Evolutionary conservation across 169 alveolate species (phyloP).

Genomic region (Cryptosporidium andersoni): DNA sequence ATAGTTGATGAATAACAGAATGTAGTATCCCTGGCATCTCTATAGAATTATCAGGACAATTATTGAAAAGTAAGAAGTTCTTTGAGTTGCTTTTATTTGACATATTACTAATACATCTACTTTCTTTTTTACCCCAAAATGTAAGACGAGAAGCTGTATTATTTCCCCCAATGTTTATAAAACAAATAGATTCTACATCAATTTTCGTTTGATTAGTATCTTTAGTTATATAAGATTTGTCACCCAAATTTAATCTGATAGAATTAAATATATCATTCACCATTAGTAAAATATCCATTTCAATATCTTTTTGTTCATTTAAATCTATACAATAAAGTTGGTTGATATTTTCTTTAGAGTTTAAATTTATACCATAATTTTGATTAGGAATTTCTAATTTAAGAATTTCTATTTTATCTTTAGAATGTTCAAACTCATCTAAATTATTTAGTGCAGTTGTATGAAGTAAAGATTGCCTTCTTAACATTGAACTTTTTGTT

Average conservation of each 20-base stretch:
- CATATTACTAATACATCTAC: conserved; percentile 7
- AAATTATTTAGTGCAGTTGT: not conserved
- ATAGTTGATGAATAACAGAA: conserved; percentile 48
- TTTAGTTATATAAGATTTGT: conserved; percentile 1
- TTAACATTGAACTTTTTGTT: conserved; percentile 3
- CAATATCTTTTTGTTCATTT: conserved; percentile 60
- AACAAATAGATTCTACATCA: conserved; percentile 3
- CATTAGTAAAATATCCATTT: conserved; percentile 29
- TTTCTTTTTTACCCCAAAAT: conserved; percentile 53
- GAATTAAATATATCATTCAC: conserved; percentile 43
- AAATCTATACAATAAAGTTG: conserved; percentile 17
- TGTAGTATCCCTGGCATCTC: conserved; percentile 57
- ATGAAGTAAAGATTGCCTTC: conserved; percentile 42
- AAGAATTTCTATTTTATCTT: not conserved
- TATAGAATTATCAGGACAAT: not conserved
- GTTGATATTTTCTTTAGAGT: not conserved
- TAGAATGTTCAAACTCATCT: not conserved
- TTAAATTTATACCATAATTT: not conserved
- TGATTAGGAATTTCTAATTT: not conserved
- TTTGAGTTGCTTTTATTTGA: not conserved
- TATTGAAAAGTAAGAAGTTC: not conserved
- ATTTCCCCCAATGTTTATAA: conserved; percentile 35
- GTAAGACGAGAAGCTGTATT: conserved; percentile 49
- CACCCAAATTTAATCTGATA: conserved; percentile 17
- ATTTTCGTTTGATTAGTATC: not conserved